Evolutionary conservation across 345 rosid species (phyloP).

Genomic region (Brassica juncea): DNA sequence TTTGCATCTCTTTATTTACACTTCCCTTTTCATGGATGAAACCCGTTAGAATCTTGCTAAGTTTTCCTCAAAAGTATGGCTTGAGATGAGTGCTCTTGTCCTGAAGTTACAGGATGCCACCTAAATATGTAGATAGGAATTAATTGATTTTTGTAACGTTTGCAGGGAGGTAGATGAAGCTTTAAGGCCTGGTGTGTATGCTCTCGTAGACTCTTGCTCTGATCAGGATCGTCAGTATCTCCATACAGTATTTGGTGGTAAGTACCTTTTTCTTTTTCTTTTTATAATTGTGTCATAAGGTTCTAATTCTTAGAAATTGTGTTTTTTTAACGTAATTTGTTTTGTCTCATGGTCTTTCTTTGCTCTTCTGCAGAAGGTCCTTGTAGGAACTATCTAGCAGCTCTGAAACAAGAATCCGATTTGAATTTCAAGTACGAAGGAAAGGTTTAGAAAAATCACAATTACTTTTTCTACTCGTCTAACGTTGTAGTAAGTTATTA

Average conservation of each 20-base stretch:
- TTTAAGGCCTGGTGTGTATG: slow-evolving; percentile 83
- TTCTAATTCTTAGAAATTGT: neutral
- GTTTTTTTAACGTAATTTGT: neutral
- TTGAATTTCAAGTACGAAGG: slow-evolving; percentile 77
- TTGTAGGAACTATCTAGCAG: slow-evolving; percentile 73
- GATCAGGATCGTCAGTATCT: slow-evolving; percentile 81
- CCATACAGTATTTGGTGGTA: slow-evolving; percentile 84
- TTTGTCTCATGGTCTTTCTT: slow-evolving; percentile 3
- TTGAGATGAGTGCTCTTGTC: slow-evolving; percentile 5
- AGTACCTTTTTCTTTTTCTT: slow-evolving; percentile 1
- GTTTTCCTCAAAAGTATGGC: neutral
- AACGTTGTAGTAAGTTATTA: neutral
- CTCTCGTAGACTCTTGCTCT: slow-evolving; percentile 83
- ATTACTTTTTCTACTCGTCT: neutral
- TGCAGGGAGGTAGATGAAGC: slow-evolving; percentile 91
- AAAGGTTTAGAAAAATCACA: slow-evolving; percentile 59
- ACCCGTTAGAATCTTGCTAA: neutral
- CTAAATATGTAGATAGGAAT: neutral
- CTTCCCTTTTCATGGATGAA: too few relatives aligned
- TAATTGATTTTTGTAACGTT: slow-evolving; percentile 21
- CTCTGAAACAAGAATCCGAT: slow-evolving; percentile 77
- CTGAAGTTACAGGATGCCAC: neutral
- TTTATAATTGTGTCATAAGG: neutral
- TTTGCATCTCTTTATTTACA: neutral
- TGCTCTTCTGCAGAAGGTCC: slow-evolving; percentile 77